Conservation (phyloP, 768 basidiomycete genomes). For the Hemileccinum rubropunctum region DNA sequence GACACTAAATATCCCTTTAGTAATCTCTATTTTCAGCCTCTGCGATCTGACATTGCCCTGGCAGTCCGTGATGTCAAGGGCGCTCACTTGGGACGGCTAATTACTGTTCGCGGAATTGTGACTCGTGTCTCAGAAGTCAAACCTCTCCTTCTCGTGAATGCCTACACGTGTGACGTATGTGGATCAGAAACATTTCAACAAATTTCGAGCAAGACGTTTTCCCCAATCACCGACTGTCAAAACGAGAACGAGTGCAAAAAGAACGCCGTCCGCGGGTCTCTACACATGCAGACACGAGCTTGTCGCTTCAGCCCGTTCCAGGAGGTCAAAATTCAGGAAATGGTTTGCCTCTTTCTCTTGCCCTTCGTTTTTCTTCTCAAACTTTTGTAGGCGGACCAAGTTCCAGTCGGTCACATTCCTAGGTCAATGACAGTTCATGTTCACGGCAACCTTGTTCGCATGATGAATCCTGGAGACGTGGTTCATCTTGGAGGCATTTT, state of each 20-base stretch:
- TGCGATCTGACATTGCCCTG: conserved; percentile 69
- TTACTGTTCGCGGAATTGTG: conserved; percentile 96
- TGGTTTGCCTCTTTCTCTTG: conserved; percentile 50
- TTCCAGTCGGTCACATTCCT: conserved; percentile 98
- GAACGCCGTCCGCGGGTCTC: conserved; percentile 82
- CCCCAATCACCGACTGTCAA: conserved; percentile 85
- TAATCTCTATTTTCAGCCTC: conserved; percentile 91
- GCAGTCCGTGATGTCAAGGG: conserved; percentile 93
- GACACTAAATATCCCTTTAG: conserved; percentile 41
- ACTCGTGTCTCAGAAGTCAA: conserved; percentile 99
- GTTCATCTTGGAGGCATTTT: conserved; percentile 96
- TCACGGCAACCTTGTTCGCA: conserved; percentile 83
- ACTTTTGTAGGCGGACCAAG: conserved; percentile 82
- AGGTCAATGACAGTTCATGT: conserved; percentile 98
- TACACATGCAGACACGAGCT: conserved; percentile 98
- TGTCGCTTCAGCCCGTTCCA: conserved; percentile 98
- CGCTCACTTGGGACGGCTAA: conserved; percentile 81
- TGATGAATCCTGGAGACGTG: conserved; percentile 94
- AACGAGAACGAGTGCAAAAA: conserved; percentile 82
- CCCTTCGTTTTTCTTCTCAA: conserved; percentile 7
- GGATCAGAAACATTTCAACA: conserved; percentile 99
- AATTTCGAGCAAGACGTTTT: conserved; percentile 87
- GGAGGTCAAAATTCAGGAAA: conserved; percentile 98
- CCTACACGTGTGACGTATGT: conserved; percentile 97
- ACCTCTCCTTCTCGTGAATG: conserved; percentile 93